A percentile compares a stretch with the other conserved stretches of the same genome.
Conservation (phyloP, 306 rosid species). For the Comarum palustre region DNA sequence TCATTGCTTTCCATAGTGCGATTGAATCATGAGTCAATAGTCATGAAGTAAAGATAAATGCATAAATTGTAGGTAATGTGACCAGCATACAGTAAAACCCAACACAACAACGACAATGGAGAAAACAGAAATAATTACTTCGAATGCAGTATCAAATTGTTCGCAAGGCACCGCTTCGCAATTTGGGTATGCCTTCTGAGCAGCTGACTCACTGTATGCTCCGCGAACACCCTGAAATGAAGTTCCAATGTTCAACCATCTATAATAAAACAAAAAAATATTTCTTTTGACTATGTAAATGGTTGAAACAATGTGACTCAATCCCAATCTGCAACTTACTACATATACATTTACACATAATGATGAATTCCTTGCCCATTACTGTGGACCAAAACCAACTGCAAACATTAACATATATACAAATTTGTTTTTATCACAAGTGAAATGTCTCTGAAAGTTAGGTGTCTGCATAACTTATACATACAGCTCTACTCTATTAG, state of each 20-base stretch:
- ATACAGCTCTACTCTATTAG: neutral
- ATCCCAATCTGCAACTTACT: neutral
- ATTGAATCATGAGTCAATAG: neutral
- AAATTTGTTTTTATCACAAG: neutral
- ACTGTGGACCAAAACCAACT: neutral
- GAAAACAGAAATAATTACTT: constrained; percentile 39
- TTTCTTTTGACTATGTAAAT: neutral
- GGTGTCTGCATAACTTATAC: neutral
- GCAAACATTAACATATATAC: neutral
- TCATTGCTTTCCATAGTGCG: neutral
- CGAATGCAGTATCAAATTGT: constrained; percentile 85
- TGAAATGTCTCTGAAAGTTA: neutral
- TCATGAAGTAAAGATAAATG: neutral
- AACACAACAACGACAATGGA: neutral
- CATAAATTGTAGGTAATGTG: neutral
- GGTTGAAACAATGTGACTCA: neutral
- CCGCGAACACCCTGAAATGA: constrained; percentile 80
- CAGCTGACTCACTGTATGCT: constrained; percentile 90
- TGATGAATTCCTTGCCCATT: neutral
- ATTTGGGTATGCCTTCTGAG: constrained; percentile 86
- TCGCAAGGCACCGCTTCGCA: constrained; percentile 97
- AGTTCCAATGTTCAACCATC: constrained; percentile 23
- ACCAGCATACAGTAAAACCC: neutral
- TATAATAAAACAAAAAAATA: neutral
- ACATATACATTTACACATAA: neutral